These are phyloP conservation scores for Puya raimondii DNA, from an alignment of 176 grass and related monocot species.

Conservation along the genomic window DNA sequence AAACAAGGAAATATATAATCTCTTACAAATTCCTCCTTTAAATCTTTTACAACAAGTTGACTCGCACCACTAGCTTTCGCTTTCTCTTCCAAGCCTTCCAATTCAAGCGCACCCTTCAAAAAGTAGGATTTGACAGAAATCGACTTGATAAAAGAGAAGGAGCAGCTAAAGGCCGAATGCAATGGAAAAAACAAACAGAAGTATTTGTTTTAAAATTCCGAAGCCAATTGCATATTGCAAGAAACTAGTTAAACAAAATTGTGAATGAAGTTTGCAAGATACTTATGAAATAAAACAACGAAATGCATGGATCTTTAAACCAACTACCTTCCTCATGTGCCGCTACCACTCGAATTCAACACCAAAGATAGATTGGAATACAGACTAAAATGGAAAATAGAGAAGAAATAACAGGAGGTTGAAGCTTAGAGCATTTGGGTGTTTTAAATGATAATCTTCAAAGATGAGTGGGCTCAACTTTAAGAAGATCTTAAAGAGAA, in stretches of 20 bases:
- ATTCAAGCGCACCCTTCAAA: conserved; percentile 66
- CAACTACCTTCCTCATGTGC: too few species aligned
- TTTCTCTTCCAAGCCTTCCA: conserved; percentile 92
- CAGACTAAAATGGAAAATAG: background rate
- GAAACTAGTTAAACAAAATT: too few species aligned
- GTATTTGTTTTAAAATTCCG: too few species aligned
- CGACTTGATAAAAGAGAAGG: background rate
- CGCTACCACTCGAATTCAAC: background rate
- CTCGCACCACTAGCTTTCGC: conserved; percentile 92
- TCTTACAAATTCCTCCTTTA: conserved; percentile 88
- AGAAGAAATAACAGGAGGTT: background rate
- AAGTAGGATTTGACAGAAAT: background rate
- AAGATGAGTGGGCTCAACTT: background rate
- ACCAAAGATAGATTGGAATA: background rate
- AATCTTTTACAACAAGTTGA: conserved; percentile 90
- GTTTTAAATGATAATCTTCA: background rate
- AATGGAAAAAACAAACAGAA: background rate
- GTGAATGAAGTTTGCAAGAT: too few species aligned
- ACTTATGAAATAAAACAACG: too few species aligned
- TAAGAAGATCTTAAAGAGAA: too few species aligned
- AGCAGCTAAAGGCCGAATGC: background rate
- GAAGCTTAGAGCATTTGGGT: background rate
- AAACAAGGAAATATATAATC: conserved; percentile 91
- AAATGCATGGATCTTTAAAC: too few species aligned
- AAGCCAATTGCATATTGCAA: too few species aligned